Base-by-base conservation (phyloP, 1,139 yeast genomes). In the Pichia sp. region DNA sequence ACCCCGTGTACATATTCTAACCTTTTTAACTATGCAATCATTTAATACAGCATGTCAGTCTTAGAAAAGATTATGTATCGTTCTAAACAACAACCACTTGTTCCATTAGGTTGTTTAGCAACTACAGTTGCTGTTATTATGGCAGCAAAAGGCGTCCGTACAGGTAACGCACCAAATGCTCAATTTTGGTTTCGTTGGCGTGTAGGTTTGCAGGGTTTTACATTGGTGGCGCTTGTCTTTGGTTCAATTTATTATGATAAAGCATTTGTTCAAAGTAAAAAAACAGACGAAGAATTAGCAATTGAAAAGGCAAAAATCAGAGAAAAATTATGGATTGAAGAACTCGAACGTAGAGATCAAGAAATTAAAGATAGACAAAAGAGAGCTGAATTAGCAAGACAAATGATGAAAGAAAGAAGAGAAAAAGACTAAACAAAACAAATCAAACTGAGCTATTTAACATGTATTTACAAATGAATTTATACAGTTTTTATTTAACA, bases 131-230 rank as follows among this genome's bases (percentile, higher is more conserved):
- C 96, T 0, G 85, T 89, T 40, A 68, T 76, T 0, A 70, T 89
- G 57, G 95, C 96, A 1, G 89, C 90, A 9, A 74, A 78, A 55
- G 85, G 92, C 16, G 72, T 89, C 56, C 77, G 82, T 57, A 69
- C 74, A 34, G 96, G 96, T 25, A 81, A 87, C 59, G 77, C 82
- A 55, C 70, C 73, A 48, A 79, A 79, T 52, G 95, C 97, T 0
- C 95, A 89, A 67, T 75, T 77, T 48, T 89, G 87, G 79, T 89
- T 87, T 71, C 77, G 92, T 58, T 87, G 89, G 79, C 83, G 97
- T 71, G 90, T 89, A 43, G 95, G 80, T 0, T 74, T 88, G 59
- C 97, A 89, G 66, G 85, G 85, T 13, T 77, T 83, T 50, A 89
- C 97, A 0, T 70, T 89, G 47, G 80, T 80, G 9, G 96, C 96